Conservation (phyloP, 2,329 filamentous ascomycete genomes). For the Verticillium albo-atrum region DNA sequence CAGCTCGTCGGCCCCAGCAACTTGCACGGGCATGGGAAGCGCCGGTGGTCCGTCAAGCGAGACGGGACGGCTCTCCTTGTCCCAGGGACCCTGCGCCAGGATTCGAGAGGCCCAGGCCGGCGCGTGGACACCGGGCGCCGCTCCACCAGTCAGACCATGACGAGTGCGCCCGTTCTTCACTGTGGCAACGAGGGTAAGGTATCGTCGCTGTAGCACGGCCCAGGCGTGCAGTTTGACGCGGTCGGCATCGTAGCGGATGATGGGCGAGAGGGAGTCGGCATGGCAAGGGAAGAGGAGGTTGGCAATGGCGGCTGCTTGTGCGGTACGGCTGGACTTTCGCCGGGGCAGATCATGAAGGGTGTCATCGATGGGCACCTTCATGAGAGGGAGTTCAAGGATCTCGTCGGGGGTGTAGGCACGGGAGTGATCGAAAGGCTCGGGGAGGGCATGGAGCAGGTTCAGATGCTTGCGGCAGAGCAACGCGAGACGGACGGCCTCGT, state of each 20-base stretch:
- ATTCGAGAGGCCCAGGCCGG: constrained; percentile 28
- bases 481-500: constrained; percentile 22
- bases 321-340: constrained; percentile 25
- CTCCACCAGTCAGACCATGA: constrained; percentile 23
- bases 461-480: constrained; percentile 22
- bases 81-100: constrained; percentile 27
- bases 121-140: constrained; percentile 23
- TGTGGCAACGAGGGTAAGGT: constrained; percentile 26
- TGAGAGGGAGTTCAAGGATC: constrained; percentile 27
- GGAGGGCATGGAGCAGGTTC: constrained; percentile 17
- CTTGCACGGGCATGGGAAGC: constrained; percentile 27
- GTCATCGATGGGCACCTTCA: constrained; percentile 22
- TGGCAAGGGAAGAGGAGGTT: constrained; percentile 27
- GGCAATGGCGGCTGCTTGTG: constrained; percentile 24
- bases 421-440: constrained; percentile 22
- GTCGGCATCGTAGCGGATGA: constrained; percentile 32
- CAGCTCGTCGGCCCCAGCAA: constrained; percentile 24
- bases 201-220: constrained; percentile 28
- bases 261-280: constrained; percentile 26
- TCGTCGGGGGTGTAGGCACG: constrained; percentile 27
- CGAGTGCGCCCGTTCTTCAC: constrained; percentile 22
- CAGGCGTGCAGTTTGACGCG: constrained; percentile 30
- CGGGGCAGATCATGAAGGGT: constrained; percentile 26
- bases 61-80: constrained; percentile 21
- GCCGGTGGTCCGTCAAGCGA: constrained; percentile 24